A percentile compares a stretch with the other conserved stretches of the same genome.
Evolutionary conservation across 2,329 filamentous ascomycete species (phyloP).

Genomic region (Arthrobotrys conoides): DNA sequence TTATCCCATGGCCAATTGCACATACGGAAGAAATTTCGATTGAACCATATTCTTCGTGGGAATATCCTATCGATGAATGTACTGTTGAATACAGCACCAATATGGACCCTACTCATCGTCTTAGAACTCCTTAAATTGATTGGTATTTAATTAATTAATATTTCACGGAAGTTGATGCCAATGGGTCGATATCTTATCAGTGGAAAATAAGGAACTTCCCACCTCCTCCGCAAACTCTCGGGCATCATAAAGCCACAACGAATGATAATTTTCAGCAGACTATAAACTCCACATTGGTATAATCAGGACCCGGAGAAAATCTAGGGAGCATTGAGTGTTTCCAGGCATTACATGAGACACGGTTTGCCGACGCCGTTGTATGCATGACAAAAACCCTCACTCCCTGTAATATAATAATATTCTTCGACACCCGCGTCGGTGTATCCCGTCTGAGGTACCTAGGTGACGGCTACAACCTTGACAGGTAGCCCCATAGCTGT

Average conservation of each 20-base stretch:
- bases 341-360: constrained; percentile 17
- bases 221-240: constrained; percentile 9
- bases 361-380: background rate
- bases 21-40: background rate
- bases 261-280: background rate
- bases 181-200: background rate
- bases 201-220: background rate
- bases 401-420: constrained; percentile 13
- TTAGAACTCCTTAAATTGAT: background rate
- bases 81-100: background rate
- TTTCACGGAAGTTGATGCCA: too few species aligned
- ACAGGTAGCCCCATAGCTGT: constrained; percentile 10
- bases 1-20: background rate
- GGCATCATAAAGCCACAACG: constrained; percentile 26
- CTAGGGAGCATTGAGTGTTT: constrained; percentile 2
- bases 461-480: constrained; percentile 23
- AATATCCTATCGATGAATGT: background rate
- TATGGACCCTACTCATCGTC: background rate
- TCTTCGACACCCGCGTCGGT: background rate
- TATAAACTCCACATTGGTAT: background rate
- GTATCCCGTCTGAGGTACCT: background rate
- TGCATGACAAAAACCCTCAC: constrained; percentile 20
- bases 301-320: background rate
- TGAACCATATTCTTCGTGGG: too few species aligned
- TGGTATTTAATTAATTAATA: too few species aligned